Base-by-base conservation (phyloP, 2,329 filamentous ascomycete species). In the Arachnopeziza araneosa region DNA sequence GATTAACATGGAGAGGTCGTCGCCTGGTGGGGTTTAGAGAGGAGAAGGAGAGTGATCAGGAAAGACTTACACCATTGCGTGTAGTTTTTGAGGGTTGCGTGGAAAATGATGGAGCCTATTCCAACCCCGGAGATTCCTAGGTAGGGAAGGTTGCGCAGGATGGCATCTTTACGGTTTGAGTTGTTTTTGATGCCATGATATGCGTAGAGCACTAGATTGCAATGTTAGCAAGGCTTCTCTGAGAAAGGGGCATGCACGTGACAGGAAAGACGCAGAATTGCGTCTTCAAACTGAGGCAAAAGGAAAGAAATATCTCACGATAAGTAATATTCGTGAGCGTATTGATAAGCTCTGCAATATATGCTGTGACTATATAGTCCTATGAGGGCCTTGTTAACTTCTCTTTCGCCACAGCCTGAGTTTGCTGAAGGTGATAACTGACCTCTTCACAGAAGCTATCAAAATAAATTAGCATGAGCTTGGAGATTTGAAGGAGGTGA, bases 1-100 rank as follows among this genome's bases (percentile, higher is more conserved):
- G 14, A 81, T 71, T 30, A 84, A 76, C 83, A 86, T 86, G 57
- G 80, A 80, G n/a, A 85, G 72, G 65, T 86, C 83, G 64, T 85
- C 83, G 63, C 76, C 77, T 70, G 17, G 24, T 2, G 48, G 4
- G 5, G 12, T 3, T 44, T 14, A 44, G 36, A 44, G 17, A 44
- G 36, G 10, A 44, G 10, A 49, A 14, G 4, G 50, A 24, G 10
- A n/a, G 19, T 7, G 14, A 22, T 4, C 2, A 21, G 50, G 14
- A 24, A 8, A 22, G 21, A 26, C 52, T 54, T 24, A 76, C 76
- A 74, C 76, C 78, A 77, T 65, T 79, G 77, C 53, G 75, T 75
- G 63, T 77, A 75, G 60, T 77, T 77, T 58, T 78, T 78, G 52
- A 78, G 61, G 0, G 75, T 77, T 1, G 75, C 70, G 67, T 79